Evolutionary conservation across 2,329 filamentous ascomycete genomes (phyloP).

Genomic region (Nothomitra cinnamomea): DNA sequence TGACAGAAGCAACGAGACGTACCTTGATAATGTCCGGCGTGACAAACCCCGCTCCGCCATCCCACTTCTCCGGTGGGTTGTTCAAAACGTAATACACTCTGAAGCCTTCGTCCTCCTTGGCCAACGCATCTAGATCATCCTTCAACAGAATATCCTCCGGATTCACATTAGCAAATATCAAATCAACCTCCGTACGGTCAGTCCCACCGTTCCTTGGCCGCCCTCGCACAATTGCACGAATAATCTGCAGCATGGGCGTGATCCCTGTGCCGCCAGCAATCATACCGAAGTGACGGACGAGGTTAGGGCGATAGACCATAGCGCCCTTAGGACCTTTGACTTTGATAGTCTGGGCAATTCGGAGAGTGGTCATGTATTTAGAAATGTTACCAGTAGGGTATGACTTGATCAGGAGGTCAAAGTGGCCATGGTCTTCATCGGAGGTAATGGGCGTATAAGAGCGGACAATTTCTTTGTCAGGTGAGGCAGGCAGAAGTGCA

Average conservation of each 20-base stretch:
- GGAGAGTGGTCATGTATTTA: constrained; percentile 70
- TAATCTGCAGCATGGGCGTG: constrained; percentile 94
- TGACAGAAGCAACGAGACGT: constrained; percentile 17
- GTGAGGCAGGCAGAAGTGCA: constrained; percentile 53
- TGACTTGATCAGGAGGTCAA: constrained; percentile 95
- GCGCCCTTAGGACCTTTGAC: constrained; percentile 91
- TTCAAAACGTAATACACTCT: constrained; percentile 90
- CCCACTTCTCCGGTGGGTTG: constrained; percentile 85
- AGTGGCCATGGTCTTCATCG: constrained; percentile 76
- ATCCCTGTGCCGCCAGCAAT: constrained; percentile 95
- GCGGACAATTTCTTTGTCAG: constrained; percentile 67
- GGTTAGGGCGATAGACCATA: constrained; percentile 94
- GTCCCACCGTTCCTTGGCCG: constrained; percentile 46
- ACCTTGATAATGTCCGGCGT: constrained; percentile 91
- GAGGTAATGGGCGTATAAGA: constrained; percentile 87
- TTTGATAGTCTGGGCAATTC: constrained; percentile 73
- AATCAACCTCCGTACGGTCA: constrained; percentile 75
- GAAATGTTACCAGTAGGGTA: constrained; percentile 97
- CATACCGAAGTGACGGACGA: constrained; percentile 95
- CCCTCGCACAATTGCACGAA: constrained; percentile 75
- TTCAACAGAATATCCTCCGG: constrained; percentile 80
- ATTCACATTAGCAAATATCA: constrained; percentile 96
- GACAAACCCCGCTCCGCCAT: constrained; percentile 84
- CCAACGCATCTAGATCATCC: constrained; percentile 74
- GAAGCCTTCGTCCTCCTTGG: constrained; percentile 62